A percentile compares a stretch with the other conserved stretches of the same genome.
Evolutionary conservation across 352 stramenopile species (phyloP).

Genomic region (Globisporangium viniferum): DNA sequence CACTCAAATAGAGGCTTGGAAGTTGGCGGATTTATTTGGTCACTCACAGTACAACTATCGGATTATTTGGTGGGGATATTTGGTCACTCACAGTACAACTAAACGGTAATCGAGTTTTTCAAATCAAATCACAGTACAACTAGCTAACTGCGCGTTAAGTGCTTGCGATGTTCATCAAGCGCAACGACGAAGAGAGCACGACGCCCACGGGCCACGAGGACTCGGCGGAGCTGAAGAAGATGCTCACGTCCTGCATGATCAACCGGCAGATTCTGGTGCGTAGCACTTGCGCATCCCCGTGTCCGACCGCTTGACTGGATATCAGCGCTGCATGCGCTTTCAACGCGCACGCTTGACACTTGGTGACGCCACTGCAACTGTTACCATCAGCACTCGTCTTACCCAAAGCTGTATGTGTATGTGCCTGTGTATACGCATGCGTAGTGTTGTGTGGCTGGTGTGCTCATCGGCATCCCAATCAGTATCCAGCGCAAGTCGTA

Average conservation of each 20-base stretch:
- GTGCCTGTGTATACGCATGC: background rate
- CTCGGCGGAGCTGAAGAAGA: slow-evolving; percentile 69
- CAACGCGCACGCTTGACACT: no score
- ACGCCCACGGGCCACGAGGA: slow-evolving; percentile 65
- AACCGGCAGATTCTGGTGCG: slow-evolving; percentile 77
- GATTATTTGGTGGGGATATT: no score
- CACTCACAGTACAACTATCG: no score
- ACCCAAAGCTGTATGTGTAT: background rate
- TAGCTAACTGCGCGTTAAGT: no score
- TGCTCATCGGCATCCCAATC: slow-evolving; percentile 79
- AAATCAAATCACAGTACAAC: no score
- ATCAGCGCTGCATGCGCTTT: background rate
- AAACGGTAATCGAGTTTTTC: no score
- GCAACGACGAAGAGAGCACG: slow-evolving; percentile 34
- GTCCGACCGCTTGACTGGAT: background rate
- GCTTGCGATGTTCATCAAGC: slow-evolving; percentile 44
- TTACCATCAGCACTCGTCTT: background rate
- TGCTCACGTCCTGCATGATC: slow-evolving; percentile 85
- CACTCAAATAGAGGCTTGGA: no score
- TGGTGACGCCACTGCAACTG: no score
- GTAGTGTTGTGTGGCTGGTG: slow-evolving; percentile 74
- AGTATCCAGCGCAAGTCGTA: slow-evolving; percentile 81
- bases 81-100: no score
- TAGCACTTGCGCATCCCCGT: background rate
- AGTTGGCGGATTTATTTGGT: no score